Evolutionary conservation across 148 eudicot genomes (phyloP).

Genomic region (Fallopia convolvulus): DNA sequence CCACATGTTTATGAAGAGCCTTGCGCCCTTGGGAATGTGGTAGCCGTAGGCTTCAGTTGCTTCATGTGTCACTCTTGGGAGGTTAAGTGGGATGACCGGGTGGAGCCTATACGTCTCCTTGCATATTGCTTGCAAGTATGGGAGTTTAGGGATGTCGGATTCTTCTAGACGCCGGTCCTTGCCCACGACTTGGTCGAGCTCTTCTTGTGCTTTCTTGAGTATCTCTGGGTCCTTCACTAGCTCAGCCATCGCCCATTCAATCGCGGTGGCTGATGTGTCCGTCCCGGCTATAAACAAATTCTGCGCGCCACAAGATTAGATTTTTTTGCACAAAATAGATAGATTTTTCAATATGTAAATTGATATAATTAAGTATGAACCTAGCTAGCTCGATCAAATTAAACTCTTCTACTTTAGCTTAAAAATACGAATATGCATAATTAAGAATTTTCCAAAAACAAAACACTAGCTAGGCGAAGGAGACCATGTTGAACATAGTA

Average conservation of each 20-base stretch:
- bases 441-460: too few species aligned
- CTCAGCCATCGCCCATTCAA: slow-evolving; percentile 39
- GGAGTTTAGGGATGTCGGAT: slow-evolving; percentile 29
- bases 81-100: slow-evolving; percentile 28
- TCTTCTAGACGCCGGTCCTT: slow-evolving; percentile 20
- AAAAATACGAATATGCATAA: too few species aligned
- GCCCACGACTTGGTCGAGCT: slow-evolving; percentile 24
- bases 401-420: too few species aligned
- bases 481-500: too few species aligned
- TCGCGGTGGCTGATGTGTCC: slow-evolving; percentile 30
- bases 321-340: not conserved
- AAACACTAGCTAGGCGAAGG: too few species aligned
- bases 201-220: slow-evolving; percentile 17
- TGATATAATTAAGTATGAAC: too few species aligned
- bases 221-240: slow-evolving; percentile 20
- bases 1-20: slow-evolving; percentile 30
- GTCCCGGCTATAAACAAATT: slow-evolving; percentile 34
- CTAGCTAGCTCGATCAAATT: too few species aligned
- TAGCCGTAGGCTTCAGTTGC: slow-evolving; percentile 25
- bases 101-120: slow-evolving; percentile 33
- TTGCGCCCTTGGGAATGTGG: slow-evolving; percentile 25
- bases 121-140: slow-evolving; percentile 30
- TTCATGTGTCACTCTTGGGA: slow-evolving; percentile 17
- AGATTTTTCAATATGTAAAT: too few species aligned
- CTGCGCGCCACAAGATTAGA: slow-evolving; percentile 12